Base-by-base conservation (phyloP, 306 rosid genomes). In the Citrullus colocynthis region DNA sequence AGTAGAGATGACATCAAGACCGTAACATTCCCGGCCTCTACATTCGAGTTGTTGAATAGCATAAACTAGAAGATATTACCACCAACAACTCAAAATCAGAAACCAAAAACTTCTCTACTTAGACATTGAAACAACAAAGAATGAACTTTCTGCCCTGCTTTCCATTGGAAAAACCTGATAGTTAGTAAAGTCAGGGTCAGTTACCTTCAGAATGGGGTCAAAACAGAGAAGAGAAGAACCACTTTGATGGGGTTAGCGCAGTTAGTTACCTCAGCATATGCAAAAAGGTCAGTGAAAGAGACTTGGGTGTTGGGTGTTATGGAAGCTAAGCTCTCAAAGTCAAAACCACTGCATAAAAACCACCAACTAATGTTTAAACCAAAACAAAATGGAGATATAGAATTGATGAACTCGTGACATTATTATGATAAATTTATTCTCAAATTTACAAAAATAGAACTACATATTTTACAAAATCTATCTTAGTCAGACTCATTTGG, bases 401-500 rank as follows among this genome's bases (percentile, higher is more conserved):
- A 52, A 39, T 76, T 24, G 67, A 56, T 21, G 39, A 76, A 37
- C 54, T 57, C 39, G 12, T 57, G 21, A 16, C 11, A 75, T 32
- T 18, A 32, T 44, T 14, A 24, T 48, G 20, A 71, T 30, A 0
- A 58, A 58, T 55, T 76, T 76, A 58, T 76, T 76, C 55, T 13
- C 55, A n/a, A 58, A 20, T 56, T n/a, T 58, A 76, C 67, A 21
- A 58, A 34, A 56, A 32, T 41, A 18, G 14, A 34, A 74, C 78
- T 74, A 74, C 39, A 52, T 74, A 74, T 74, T 74, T 32, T 54
- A 54, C 78, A 74, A 34, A 39, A 51, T 54, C 48, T 74, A 74
- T 57, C 79, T 36, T n/a, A 36, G 52, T 57, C 79, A 76, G 79
- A 76, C 79, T 76, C 79, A 76, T 37, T 57, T 37, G 79, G 30